These are phyloP conservation scores for Lodderomyces elongisporus DNA, from an alignment of 1,139 yeast genomes.

Conservation along the genomic window DNA sequence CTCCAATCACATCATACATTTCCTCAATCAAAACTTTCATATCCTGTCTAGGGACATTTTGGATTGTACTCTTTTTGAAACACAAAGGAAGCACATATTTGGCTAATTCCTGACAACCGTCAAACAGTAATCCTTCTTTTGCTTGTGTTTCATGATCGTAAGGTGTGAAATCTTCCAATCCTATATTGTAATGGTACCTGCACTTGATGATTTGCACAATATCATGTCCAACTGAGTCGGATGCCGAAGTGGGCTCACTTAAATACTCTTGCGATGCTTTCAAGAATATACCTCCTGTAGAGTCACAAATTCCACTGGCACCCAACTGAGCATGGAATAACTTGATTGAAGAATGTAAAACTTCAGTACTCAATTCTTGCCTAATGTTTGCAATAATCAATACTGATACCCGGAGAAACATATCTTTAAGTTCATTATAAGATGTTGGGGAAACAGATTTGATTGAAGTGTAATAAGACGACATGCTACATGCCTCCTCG, in stretches of 20 bases:
- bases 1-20: slow-evolving; percentile 69
- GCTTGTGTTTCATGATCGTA: slow-evolving; percentile 60
- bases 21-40: slow-evolving; percentile 67
- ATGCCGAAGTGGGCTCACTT: slow-evolving; percentile 28
- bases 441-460: slow-evolving; percentile 25
- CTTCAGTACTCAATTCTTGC: slow-evolving; percentile 1
- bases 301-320: slow-evolving; percentile 59
- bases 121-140: slow-evolving; percentile 26
- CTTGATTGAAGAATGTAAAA: slow-evolving; percentile 6
- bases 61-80: slow-evolving; percentile 55
- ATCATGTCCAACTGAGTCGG: slow-evolving; percentile 54
- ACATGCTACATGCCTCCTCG: slow-evolving; percentile 46
- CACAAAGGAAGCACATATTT: slow-evolving; percentile 61
- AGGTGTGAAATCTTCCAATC: slow-evolving; percentile 55
- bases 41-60: slow-evolving; percentile 58
- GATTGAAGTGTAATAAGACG: slow-evolving; percentile 28
- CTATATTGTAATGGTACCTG: slow-evolving; percentile 62
- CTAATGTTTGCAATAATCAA: slow-evolving; percentile 7
- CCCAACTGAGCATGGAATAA: slow-evolving; percentile 72
- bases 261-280: slow-evolving; percentile 54
- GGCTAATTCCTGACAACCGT: slow-evolving; percentile 54
- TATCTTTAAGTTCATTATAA: slow-evolving; percentile 46
- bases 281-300: slow-evolving; percentile 59
- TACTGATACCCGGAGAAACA: slow-evolving; percentile 21
- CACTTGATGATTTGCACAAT: slow-evolving; percentile 74